phyloP scores from a whole-genome alignment of 2,329 filamentous ascomycete genomes.

The Aspergillus fumigatiaffinis region DNA sequence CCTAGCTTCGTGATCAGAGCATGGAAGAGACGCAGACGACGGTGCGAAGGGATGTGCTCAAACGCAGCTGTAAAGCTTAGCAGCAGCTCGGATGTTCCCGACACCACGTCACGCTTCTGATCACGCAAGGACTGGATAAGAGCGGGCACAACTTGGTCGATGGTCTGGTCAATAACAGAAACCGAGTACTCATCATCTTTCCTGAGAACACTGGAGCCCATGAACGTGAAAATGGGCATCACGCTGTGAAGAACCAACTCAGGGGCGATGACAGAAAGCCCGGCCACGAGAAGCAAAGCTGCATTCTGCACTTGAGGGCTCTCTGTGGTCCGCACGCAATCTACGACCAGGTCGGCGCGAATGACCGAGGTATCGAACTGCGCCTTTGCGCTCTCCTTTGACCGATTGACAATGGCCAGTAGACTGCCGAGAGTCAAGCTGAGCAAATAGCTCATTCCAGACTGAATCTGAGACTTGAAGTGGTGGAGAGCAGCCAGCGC shows the following conservation, averaged over 20 bases:
- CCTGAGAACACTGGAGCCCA: conserved; percentile 84
- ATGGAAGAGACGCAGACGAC: conserved; percentile 76
- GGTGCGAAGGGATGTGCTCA: conserved; percentile 87
- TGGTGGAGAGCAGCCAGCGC: conserved; percentile 83
- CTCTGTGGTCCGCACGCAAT: conserved; percentile 86
- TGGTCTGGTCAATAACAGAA: conserved; percentile 89
- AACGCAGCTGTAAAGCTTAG: conserved; percentile 94
- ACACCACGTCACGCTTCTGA: conserved; percentile 70
- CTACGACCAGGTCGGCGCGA: conserved; percentile 84
- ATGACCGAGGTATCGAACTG: conserved; percentile 74
- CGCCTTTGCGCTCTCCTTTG: conserved; percentile 47
- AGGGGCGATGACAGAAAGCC: conserved; percentile 79
- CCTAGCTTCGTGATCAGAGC: conserved; percentile 83
- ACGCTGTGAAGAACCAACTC: conserved; percentile 92
- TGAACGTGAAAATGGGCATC: conserved; percentile 99
- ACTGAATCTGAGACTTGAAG: conserved; percentile 73
- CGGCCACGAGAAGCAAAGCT: conserved; percentile 81
- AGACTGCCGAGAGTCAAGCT: conserved; percentile 78
- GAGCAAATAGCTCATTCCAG: conserved; percentile 86
- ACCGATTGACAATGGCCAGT: conserved; percentile 75
- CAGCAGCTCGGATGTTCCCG: conserved; percentile 83
- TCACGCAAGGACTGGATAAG: conserved; percentile 80
- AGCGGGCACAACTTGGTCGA: conserved; percentile 89
- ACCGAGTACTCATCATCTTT: conserved; percentile 97
- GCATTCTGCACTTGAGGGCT: conserved; percentile 93